Evolutionary conservation across 495 filamentous ascomycete species (phyloP).

Genomic region (Aspergillus avenaceus): DNA sequence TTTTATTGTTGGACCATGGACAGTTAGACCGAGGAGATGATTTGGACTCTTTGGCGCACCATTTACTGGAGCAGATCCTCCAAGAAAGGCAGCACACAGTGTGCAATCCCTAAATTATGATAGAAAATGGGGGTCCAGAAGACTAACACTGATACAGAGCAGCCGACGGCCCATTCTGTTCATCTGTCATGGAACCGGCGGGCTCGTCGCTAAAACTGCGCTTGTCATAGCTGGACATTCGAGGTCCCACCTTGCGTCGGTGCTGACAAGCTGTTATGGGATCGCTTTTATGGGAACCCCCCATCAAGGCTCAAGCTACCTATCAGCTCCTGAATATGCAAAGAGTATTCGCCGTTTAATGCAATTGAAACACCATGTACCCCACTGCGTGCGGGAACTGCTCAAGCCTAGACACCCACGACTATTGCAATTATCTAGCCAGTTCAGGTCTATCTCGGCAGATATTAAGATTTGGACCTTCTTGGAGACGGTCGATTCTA

Average conservation of each 20-base stretch:
- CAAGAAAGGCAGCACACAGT: slow-evolving; percentile 30
- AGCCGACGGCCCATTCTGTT: slow-evolving; percentile 53
- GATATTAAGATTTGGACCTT: slow-evolving; percentile 67
- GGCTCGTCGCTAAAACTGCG: slow-evolving; percentile 56
- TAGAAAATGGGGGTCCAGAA: background rate
- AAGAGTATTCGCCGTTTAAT: slow-evolving; percentile 52
- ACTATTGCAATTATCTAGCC: slow-evolving; percentile 47
- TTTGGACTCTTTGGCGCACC: slow-evolving; percentile 45
- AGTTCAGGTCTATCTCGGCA: slow-evolving; percentile 55
- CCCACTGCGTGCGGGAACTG: slow-evolving; percentile 42
- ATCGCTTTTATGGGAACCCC: slow-evolving; percentile 59
- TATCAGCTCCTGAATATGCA: slow-evolving; percentile 53
- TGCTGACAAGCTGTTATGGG: slow-evolving; percentile 56
- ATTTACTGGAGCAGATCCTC: slow-evolving; percentile 44
- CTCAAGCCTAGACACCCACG: slow-evolving; percentile 45
- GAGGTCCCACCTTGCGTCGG: slow-evolving; percentile 29
- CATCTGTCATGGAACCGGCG: slow-evolving; percentile 63
- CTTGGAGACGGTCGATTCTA: slow-evolving; percentile 60
- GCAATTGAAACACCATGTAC: slow-evolving; percentile 50
- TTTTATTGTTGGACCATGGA: slow-evolving; percentile 55
- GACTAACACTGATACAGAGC: slow-evolving; percentile 9
- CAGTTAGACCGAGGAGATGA: slow-evolving; percentile 41
- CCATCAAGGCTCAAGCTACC: slow-evolving; percentile 62
- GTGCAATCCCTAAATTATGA: background rate
- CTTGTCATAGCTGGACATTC: slow-evolving; percentile 45